phyloP scores from a whole-genome alignment of 805 yeast species.

The Komagataella pseudopastoris region DNA sequence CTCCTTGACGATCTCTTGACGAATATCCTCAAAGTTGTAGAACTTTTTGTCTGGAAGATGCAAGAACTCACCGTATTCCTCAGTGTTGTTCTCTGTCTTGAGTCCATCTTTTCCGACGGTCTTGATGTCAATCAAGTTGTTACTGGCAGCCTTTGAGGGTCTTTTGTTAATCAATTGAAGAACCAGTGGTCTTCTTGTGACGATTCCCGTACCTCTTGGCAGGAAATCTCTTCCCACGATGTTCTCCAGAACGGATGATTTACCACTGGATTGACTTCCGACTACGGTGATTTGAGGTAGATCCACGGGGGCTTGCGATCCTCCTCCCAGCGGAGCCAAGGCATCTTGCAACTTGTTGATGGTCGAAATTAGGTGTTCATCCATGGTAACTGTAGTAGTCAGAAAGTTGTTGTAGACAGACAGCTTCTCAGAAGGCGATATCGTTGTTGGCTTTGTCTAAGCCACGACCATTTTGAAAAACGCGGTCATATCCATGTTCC shows the following conservation, averaged over 20 bases:
- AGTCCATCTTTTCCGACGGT: slow-evolving; percentile 30
- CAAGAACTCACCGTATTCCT: slow-evolving; percentile 96
- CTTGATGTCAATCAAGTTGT: slow-evolving; percentile 30
- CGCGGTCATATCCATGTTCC: neutral
- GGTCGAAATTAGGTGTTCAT: slow-evolving; percentile 65
- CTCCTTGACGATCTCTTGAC: slow-evolving; percentile 83
- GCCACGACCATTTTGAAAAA: neutral
- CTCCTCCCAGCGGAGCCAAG: slow-evolving; percentile 90
- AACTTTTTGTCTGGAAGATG: slow-evolving; percentile 84
- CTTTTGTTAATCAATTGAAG: slow-evolving; percentile 69
- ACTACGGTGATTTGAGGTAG: slow-evolving; percentile 92
- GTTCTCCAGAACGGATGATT: slow-evolving; percentile 80
- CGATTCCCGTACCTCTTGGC: slow-evolving; percentile 90
- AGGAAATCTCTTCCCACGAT: slow-evolving; percentile 85
- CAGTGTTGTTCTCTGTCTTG: slow-evolving; percentile 54
- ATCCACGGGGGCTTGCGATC: slow-evolving; percentile 80
- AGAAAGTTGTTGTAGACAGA: neutral
- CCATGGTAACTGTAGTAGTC: slow-evolving; percentile 30
- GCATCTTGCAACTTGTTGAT: slow-evolving; percentile 92
- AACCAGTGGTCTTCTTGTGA: slow-evolving; percentile 78
- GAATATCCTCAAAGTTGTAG: slow-evolving; percentile 77
- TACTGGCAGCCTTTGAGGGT: slow-evolving; percentile 15
- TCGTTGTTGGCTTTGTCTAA: neutral
- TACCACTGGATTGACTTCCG: slow-evolving; percentile 85
- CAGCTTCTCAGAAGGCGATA: neutral